These are phyloP conservation scores for Neofusicoccum umdonicola DNA, from an alignment of 2,329 filamentous ascomycete species.

Conservation along the genomic window DNA sequence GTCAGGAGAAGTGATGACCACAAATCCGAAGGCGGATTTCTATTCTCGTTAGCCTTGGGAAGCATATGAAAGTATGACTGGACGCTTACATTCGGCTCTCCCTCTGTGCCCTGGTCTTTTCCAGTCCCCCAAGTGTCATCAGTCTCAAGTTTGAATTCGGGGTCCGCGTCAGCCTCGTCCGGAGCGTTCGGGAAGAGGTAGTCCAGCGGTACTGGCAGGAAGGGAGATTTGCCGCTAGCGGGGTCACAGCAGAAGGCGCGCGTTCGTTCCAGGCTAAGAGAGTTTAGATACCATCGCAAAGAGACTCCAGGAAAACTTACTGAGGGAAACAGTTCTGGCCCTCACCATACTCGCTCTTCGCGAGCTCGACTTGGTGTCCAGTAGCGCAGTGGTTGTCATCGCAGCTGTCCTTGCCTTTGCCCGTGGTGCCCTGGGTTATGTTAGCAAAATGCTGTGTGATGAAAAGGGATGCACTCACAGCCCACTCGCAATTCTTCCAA, in stretches of 20 bases:
- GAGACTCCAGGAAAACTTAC: background rate
- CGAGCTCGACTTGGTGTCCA: conserved; percentile 28
- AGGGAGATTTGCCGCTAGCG: conserved; percentile 26
- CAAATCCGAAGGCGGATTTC: conserved; percentile 1
- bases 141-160: conserved; percentile 27
- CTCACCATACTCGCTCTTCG: conserved; percentile 20
- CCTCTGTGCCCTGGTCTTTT: background rate
- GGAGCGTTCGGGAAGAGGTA: conserved; percentile 37
- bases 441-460: background rate
- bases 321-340: conserved; percentile 20
- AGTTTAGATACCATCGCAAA: too few relatives aligned
- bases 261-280: conserved; percentile 21
- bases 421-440: conserved; percentile 28
- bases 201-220: conserved; percentile 38
- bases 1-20: conserved; percentile 19
- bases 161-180: conserved; percentile 27
- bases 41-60: background rate
- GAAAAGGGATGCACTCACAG: background rate
- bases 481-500: conserved; percentile 37
- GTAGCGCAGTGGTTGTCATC: conserved; percentile 34
- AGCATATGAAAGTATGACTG: background rate
- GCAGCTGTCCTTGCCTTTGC: conserved; percentile 24
- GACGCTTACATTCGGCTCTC: background rate
- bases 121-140: conserved; percentile 19
- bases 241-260: conserved; percentile 36